phyloP scores from a whole-genome alignment of 257 asterid species.

The Nicotiana paniculata region DNA sequence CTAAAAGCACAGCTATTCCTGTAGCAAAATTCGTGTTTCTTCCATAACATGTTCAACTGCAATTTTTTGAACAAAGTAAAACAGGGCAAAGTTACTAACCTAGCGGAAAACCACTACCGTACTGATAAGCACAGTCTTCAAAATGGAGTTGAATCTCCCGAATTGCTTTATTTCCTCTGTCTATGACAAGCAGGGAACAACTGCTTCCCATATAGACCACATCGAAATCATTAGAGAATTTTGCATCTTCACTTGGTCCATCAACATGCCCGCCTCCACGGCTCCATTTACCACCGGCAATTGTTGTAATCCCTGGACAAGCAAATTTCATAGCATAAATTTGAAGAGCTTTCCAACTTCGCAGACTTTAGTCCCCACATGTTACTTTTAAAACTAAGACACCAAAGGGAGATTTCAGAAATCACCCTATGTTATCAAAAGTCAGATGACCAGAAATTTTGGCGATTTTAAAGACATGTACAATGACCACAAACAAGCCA shows the following conservation, averaged over 20 bases:
- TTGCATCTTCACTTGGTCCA: slow-evolving; percentile 98
- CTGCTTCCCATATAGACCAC: slow-evolving; percentile 91
- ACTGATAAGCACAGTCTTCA: slow-evolving; percentile 98
- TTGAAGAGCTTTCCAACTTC: not conserved
- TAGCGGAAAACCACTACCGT: slow-evolving; percentile 81
- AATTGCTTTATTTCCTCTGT: slow-evolving; percentile 88
- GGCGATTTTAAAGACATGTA: not conserved
- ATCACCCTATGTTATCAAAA: not conserved
- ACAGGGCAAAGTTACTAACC: slow-evolving; percentile 37
- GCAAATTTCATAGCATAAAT: not conserved
- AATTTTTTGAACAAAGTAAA: not conserved
- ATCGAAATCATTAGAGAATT: slow-evolving; percentile 87
- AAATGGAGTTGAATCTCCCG: slow-evolving; percentile 90
- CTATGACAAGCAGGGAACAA: slow-evolving; percentile 95
- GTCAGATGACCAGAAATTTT: not conserved
- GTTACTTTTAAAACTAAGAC: not conserved
- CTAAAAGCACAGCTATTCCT: slow-evolving; percentile 78
- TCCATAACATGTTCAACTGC: not conserved
- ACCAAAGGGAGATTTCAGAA: not conserved
- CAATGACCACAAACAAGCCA: not conserved
- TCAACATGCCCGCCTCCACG: slow-evolving; percentile 91
- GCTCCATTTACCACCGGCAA: slow-evolving; percentile 90
- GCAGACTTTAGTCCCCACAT: not conserved
- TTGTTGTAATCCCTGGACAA: slow-evolving; percentile 73
- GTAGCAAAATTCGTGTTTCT: slow-evolving; percentile 10